Percentiles rank a stretch among this genome's conserved stretches.
These are phyloP conservation scores for Ustilago lituana DNA, from an alignment of 1,284 basidiomycete species.

Conservation along the genomic window DNA sequence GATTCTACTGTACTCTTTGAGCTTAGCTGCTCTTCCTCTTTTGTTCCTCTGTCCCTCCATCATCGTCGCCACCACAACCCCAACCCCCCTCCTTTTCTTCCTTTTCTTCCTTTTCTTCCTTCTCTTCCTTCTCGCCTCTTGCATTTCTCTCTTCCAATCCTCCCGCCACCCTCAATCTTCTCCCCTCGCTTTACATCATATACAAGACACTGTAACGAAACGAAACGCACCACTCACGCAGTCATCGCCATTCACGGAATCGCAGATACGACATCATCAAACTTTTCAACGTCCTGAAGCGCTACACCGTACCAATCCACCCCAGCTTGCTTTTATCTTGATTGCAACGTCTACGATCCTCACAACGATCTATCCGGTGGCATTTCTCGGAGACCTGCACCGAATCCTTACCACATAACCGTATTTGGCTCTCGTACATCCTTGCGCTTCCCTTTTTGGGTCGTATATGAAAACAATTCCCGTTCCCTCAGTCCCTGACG, in stretches of 20 bases:
- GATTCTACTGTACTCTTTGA: too few relatives aligned
- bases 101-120: not conserved
- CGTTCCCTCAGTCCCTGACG: not conserved
- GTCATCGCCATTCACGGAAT: not conserved
- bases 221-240: too few relatives aligned
- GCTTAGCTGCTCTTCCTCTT: not conserved
- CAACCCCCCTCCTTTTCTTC: too few relatives aligned
- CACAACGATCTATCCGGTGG: too few relatives aligned
- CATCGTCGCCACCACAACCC: slow-evolving; percentile 9
- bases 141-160: not conserved
- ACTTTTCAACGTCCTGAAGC: not conserved
- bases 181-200: not conserved
- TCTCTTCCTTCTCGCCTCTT: slow-evolving; percentile 4
- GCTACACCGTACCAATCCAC: too few relatives aligned
- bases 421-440: too few relatives aligned
- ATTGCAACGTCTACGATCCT: too few relatives aligned
- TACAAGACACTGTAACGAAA: slow-evolving; percentile 13
- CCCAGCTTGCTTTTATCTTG: too few relatives aligned
- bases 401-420: too few relatives aligned
- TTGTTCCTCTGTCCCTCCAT: not conserved
- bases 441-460: too few relatives aligned
- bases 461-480: not conserved
- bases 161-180: not conserved
- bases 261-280: not conserved
- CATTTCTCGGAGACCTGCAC: too few relatives aligned